Evolutionary conservation across 768 basidiomycete genomes (phyloP), one percentile per base, ranked within the genome.

Genomic region (Russula olivacea): DNA sequence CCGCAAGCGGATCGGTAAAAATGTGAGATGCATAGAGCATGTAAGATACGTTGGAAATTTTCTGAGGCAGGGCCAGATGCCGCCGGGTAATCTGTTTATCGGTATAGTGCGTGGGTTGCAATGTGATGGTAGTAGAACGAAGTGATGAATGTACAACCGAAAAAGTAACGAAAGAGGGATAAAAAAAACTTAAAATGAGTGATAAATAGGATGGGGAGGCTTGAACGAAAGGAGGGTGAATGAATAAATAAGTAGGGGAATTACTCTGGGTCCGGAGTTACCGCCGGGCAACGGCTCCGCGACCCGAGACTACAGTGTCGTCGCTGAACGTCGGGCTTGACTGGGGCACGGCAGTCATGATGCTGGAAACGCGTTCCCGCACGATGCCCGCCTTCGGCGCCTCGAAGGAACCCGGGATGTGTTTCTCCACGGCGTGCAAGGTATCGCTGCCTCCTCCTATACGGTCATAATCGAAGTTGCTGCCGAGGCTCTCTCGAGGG

Each of bases 401-500:
- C 71, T 69, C 69, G 73, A 32, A 73, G 45, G 36, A 61, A 11
- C 30, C 66, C 63, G 47, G 73, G 68, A 38, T 36, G 4, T 36
- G 70, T 71, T 72, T 69, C 25, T 71, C 71, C 54, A 61, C 65
- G 38, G 66, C 62, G 28, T 71, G 69, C 25, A 57, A n/a, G 67
- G 63, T 48, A 54, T 68, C 61, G 59, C 65, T 25, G 32, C 53
- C 17, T 30, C 34, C 47, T 30, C 34, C 47, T 56, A 54, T 47
- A 59, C 65, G 59, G 15, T 52, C 66, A 23, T 36, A 12, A 12
- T 75, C 72, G 52, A 80, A 78, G 69, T 81, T 82, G 47, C 79
- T 81, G 19, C 54, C 23, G 66, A 83, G 85, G 70, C 87, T 89
- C 50, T 76, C 81, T 1, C 87, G 82, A 14, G 89, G 88, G 69